Evolutionary conservation across 257 asterid genomes (phyloP), one percentile per base, ranked within the genome.

Genomic region (Fraxinus americana): DNA sequence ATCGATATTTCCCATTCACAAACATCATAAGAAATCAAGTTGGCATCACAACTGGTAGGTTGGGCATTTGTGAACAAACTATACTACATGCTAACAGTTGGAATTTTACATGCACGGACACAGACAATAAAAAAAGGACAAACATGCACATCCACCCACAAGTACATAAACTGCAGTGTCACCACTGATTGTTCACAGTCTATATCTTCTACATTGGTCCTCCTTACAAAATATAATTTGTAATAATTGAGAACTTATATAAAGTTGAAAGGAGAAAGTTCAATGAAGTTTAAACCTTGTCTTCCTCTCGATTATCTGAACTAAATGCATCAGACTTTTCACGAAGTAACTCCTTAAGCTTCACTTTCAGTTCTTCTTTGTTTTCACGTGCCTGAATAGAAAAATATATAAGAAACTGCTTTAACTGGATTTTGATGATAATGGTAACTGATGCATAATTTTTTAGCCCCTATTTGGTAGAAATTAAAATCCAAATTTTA

Each of bases 271-370:
- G 1, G 6, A 13, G 10, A 25, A 63, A 8, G 45, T 76, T 48
- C 75, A 34, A 59, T 59, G 65, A 67, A 73, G 50, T 67, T 52
- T 61, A 66, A 72, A 95, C 99, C 98, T 89, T 91, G 91, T 95
- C 99, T 79, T 90, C 98, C 86, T 92, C 97, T 12, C 81, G 87
- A 68, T 85, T 83, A 73, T 92, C 99, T 82, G 80, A 75, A 80
- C 89, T 92, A 75, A 95, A 93, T 45, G 75, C 90, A 86, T 95
- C 99, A 71, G 91, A 83, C 82, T 92, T 95, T 80, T 88, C 96
- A 29, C 97, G 97, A 70, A 95, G 92, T 34, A 85, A 70, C 84
- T 84, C 92, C 85, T 95, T 95, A 16, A 95, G 90, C 89, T 90
- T 93, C 29, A 82, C 71, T 82, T 95, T 90, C 81, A 95, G 77